Evolutionary conservation across 805 yeast genomes (phyloP), one percentile per base, ranked within the genome.

Genomic region (Monosporozyma servazzii): DNA sequence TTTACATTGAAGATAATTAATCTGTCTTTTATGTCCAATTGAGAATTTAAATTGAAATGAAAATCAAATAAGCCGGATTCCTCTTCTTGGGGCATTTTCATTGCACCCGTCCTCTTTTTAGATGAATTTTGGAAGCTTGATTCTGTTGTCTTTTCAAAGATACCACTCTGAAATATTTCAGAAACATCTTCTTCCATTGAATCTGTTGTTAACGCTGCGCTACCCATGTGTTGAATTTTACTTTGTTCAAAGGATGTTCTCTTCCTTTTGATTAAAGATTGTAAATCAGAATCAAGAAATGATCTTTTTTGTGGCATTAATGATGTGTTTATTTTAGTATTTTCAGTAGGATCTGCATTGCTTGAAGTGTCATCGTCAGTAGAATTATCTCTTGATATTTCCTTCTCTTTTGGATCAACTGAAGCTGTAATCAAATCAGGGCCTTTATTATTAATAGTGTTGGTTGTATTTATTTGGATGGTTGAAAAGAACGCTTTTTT

Each of bases 281-380:
- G 23, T n/a, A 61, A 46, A 5, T 59, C 64, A 6, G 53, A 56
- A 45, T 63, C 64, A 9, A 61, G 48, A 39, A 56, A 56, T 0
- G 65, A 60, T 44, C 64, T 51, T 25, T 56, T 60, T n/a, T 57
- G 60, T 11, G 63, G 56, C 1, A 54, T 6, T 21, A 56, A 39
- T 2, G 65, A 60, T 4, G 58, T 51, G 43, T 55, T 56, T n/a
- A 49, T 45, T 15, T 15, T 11, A 4, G 37, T 33, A 5, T 15
- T 33, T 33, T 33, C 17, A 13, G 17, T 15, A 1, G n/a, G 37
- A 33, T 15, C 13, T 15, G 37, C 3, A 33, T 33, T 15, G 7
- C 17, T 37, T 37, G 41, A 18, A 11, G 3, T 17, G 9, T 37
- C 15, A 10, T 4, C 7, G 17, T 37, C 23, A 18, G 23, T 18